Percentiles rank a stretch among this genome's conserved stretches.
These are phyloP conservation scores for Populus euphratica DNA, from an alignment of 345 rosid species.

Conservation along the genomic window DNA sequence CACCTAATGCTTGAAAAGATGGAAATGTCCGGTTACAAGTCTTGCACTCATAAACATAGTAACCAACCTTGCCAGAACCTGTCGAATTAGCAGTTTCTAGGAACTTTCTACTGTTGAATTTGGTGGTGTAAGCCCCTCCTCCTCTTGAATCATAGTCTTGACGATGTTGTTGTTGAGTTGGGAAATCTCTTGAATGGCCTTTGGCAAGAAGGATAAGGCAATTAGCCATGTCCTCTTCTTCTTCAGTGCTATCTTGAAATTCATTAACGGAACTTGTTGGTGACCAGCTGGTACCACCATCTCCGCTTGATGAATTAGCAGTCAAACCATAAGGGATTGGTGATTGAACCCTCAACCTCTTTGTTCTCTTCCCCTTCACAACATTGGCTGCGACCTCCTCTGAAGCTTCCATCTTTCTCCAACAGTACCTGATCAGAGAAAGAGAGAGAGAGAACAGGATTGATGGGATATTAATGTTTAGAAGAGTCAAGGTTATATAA, in stretches of 20 bases:
- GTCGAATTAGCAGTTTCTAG: constrained; percentile 47
- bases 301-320: constrained; percentile 27
- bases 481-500: neutral
- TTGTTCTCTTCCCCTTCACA: constrained; percentile 77
- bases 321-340: constrained; percentile 44
- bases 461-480: neutral
- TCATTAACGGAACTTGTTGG: constrained; percentile 31
- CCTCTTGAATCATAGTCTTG: neutral
- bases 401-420: constrained; percentile 39
- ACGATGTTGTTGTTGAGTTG: neutral
- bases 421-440: constrained; percentile 8
- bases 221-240: constrained; percentile 90
- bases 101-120: constrained; percentile 62
- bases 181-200: constrained; percentile 41
- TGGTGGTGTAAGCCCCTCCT: constrained; percentile 7
- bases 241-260: constrained; percentile 40
- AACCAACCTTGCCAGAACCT: constrained; percentile 57
- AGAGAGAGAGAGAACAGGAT: constrained; percentile 15
- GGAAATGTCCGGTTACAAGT: constrained; percentile 83
- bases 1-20: constrained; percentile 96
- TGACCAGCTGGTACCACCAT: constrained; percentile 15
- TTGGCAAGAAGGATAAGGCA: constrained; percentile 87
- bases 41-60: constrained; percentile 85
- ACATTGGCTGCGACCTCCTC: constrained; percentile 36
- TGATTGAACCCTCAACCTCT: constrained; percentile 63